Conservation (phyloP, 1,284 basidiomycete genomes). For the Trametes versicolor region DNA sequence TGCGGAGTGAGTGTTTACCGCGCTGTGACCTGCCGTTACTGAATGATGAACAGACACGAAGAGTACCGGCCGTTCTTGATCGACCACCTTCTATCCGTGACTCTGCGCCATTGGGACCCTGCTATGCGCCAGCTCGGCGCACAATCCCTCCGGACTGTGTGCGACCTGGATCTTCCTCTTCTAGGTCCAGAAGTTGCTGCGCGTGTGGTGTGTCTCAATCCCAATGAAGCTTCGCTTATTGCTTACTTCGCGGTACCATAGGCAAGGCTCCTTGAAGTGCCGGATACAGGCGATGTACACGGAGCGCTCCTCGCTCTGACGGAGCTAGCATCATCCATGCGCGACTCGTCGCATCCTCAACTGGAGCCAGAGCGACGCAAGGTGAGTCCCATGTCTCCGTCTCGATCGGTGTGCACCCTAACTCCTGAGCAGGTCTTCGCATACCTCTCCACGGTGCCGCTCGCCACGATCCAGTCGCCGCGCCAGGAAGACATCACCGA, state of each 20-base stretch:
- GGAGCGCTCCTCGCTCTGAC: slow-evolving; percentile 83
- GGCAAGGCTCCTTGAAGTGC: slow-evolving; percentile 66
- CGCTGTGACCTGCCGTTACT: slow-evolving; percentile 19
- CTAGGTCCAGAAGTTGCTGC: slow-evolving; percentile 61
- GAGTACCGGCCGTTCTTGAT: slow-evolving; percentile 81
- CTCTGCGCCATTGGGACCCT: slow-evolving; percentile 91
- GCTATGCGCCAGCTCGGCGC: slow-evolving; percentile 86
- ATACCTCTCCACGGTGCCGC: slow-evolving; percentile 62
- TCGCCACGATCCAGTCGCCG: slow-evolving; percentile 67
- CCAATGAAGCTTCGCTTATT: neutral
- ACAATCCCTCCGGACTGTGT: slow-evolving; percentile 77
- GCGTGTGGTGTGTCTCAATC: slow-evolving; percentile 57
- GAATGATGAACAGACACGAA: slow-evolving; percentile 54
- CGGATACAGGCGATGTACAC: slow-evolving; percentile 82
- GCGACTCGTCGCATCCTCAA: slow-evolving; percentile 39
- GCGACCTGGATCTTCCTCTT: slow-evolving; percentile 64
- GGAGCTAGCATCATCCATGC: slow-evolving; percentile 71
- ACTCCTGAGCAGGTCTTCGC: slow-evolving; percentile 61
- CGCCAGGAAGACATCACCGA: slow-evolving; percentile 81
- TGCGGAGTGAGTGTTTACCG: slow-evolving; percentile 68
- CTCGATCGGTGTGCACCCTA: slow-evolving; percentile 10
- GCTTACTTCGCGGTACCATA: slow-evolving; percentile 44
- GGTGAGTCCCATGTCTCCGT: slow-evolving; percentile 42
- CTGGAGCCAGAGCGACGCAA: slow-evolving; percentile 48
- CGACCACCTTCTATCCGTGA: slow-evolving; percentile 79